Evolutionary conservation across 768 basidiomycete species (phyloP), one percentile per base, ranked within the genome.

Genomic region (Termitomyces bulborhizus): DNA sequence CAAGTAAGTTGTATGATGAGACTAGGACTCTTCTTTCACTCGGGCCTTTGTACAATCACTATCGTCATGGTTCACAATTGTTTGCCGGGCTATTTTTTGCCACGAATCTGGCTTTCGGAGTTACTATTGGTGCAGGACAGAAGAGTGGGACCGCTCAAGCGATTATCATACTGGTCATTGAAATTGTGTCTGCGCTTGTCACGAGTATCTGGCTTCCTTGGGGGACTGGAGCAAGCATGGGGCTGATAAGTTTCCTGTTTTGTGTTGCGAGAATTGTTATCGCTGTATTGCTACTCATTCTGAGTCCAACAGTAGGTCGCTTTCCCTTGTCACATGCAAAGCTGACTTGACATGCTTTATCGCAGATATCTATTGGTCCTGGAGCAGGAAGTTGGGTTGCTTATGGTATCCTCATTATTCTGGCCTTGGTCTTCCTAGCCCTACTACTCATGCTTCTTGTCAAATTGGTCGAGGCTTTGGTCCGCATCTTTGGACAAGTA

Each of bases 141-240:
- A 76, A 78, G 57, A 90, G 88, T 57, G 96, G 95, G 3, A 95
- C 93, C 0, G 85, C 90, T 3, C 97, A 98, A 66, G 88, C 93
- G 3, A 85, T 96, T 60, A 78, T 98, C 52, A 85, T 99, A 59
- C 77, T 98, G 27, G 79, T 97, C 31, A 81, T 93, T 18, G 97
- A 99, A 68, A 88, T 99, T 15, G 77, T 78, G 21, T 85, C 89
- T 43, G 91, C 94, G 5, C 74, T 98, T 55, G 83, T 90, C 27
- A 97, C 95, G 32, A 94, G 90, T 58, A 76, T 96, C 32, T 97
- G 93, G 93, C 79, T 97, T 56, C 95, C 95, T 16, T 99, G 96
- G 96, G 93, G 92, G 31, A 88, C 88, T 51, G 93, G 96, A 1
- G 93, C 96, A 1, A 90, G 93, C 58, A 98, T 98, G 97, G 96